Evolutionary conservation across 2,329 filamentous ascomycete genomes (phyloP), one percentile per base, ranked within the genome.

Genomic region (Erysiphe pulchra): DNA sequence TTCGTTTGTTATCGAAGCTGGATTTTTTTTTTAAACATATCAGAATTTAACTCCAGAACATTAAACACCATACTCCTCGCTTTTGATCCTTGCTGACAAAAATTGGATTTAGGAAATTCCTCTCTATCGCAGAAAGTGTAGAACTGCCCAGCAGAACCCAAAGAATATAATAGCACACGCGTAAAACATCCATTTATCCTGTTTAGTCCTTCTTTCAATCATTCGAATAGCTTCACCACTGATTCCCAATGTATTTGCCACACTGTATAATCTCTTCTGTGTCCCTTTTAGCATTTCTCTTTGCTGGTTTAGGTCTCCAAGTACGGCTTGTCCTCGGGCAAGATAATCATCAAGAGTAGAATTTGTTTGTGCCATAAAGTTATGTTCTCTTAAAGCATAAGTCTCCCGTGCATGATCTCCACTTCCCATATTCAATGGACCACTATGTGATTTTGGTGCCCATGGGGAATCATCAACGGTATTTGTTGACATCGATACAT

Each of bases 161-260:
- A 95, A 81, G 61, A 98, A 98, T 33, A 90, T 62, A 5, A 92
- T 62, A 2, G 87, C 84, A 0, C 90, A 85, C 0, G 67, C 80
- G 70, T 80, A 81, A 60, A 98, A 98, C 33, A 98, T 92, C 85
- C 86, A 95, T 63, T 94, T 95, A 60, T 98, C 90, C 65, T 95
- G 81, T 60, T 76, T 80, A 44, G 90, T 85, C 50, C 90, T 70
- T 53, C 90, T 66, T 63, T 95, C 87, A 38, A 98, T 80, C 84
- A 90, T 95, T 42, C 90, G 76, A 52, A 98, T 98, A 1, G 90
- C 98, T 59, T 95, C 87, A 17, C 87, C 86, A 56, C 81, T 92
- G 48, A 98, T 73, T 0, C 90, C 90, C 42, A 98, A 64, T 18
- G 90, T 95, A 58, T 92, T 95, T 7, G 83, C 90, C 17, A 94